Evolutionary conservation across 768 basidiomycete genomes (phyloP).

Genomic region (Mycena crocata): DNA sequence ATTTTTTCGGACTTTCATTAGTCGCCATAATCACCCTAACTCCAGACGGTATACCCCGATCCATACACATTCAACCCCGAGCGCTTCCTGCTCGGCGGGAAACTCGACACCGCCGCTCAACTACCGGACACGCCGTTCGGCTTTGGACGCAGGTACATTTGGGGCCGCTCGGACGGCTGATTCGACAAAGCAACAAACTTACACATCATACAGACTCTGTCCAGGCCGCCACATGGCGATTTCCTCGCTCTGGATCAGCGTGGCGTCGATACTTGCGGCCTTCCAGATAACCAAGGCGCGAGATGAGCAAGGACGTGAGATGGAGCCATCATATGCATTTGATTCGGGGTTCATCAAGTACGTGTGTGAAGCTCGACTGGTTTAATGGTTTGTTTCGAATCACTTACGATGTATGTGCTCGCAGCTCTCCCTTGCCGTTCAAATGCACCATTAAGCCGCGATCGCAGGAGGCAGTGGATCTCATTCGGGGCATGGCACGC

Average conservation of each 20-base stretch:
- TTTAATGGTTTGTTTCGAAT: neutral
- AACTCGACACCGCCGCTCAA: neutral
- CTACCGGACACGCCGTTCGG: neutral
- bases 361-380: neutral
- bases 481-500: too few relatives aligned
- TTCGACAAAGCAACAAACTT: too few relatives aligned
- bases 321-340: conserved; percentile 12
- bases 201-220: conserved; percentile 4
- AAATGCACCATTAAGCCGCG: neutral
- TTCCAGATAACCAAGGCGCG: conserved; percentile 6
- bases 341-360: neutral
- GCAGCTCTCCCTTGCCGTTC: neutral
- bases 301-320: neutral
- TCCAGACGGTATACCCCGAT: conserved; percentile 2
- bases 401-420: too few relatives aligned
- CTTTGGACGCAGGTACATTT: conserved; percentile 3
- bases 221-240: conserved; percentile 7
- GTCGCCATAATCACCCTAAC: neutral
- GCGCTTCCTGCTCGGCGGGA: neutral
- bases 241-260: conserved; percentile 4
- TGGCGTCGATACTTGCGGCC: neutral
- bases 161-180: too few relatives aligned
- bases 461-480: neutral
- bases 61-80: conserved; percentile 10
- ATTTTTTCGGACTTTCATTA: neutral